phyloP scores from a whole-genome alignment of 768 basidiomycete species.

The Leccinum variicolor region DNA sequence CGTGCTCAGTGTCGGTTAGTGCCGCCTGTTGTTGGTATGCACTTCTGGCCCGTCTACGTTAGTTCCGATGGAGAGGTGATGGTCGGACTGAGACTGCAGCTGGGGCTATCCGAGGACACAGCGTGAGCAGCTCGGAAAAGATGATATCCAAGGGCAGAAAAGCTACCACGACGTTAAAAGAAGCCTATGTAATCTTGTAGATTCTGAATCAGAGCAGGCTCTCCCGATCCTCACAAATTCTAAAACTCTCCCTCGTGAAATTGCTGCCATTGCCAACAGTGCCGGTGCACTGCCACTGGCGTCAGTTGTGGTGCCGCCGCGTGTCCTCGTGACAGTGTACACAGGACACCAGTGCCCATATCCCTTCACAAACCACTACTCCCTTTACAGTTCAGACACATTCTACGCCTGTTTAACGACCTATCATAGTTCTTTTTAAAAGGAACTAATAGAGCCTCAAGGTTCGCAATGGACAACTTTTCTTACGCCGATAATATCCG shows the following conservation, averaged over 20 bases:
- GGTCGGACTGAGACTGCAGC: background rate
- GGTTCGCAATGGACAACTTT: slow-evolving; percentile 39
- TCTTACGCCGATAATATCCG: slow-evolving; percentile 64
- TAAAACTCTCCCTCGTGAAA: too few relatives aligned
- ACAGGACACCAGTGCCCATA: background rate
- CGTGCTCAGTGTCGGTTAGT: too few relatives aligned
- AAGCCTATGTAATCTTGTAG: background rate
- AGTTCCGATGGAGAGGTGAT: background rate
- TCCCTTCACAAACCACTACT: background rate
- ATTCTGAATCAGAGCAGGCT: too few relatives aligned
- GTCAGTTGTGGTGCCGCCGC: background rate
- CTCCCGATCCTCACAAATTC: too few relatives aligned
- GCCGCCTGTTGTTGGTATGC: too few relatives aligned
- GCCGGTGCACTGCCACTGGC: too few relatives aligned
- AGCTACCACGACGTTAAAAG: background rate
- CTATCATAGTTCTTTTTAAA: background rate
- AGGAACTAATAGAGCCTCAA: background rate
- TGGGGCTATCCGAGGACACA: too few relatives aligned
- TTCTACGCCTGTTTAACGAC: background rate
- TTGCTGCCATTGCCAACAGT: too few relatives aligned
- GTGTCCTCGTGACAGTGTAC: too few relatives aligned
- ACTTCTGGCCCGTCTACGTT: background rate
- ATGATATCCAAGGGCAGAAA: background rate
- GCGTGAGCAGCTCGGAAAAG: background rate
- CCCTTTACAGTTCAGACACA: background rate